Base-by-base conservation (phyloP, 768 basidiomycete genomes). In the Infundibulicybe gibba region DNA sequence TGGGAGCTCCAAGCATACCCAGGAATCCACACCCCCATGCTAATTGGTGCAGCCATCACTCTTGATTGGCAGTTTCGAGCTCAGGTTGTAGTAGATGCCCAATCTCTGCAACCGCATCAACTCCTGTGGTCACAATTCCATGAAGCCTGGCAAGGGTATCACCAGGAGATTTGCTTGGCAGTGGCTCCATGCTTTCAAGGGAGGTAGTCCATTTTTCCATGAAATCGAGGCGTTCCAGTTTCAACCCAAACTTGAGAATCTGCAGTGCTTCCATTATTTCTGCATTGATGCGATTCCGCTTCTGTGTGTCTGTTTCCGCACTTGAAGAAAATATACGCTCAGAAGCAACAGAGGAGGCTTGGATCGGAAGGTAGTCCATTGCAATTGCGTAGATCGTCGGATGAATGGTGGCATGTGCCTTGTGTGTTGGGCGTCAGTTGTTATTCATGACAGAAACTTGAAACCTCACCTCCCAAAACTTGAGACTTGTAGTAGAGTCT, bases 301-400 rank as follows among this genome's bases (percentile, higher is more conserved):
- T 49, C 8, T 42, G 43, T 20, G 55, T 49, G 43, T 44, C 45
- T 1, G 58, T 61, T 43, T 57, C 56, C 39, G 58, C 55, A 25
- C 49, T 50, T 1, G 51, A 58, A 10, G 60, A 60, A 33, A 57
- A 61, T 15, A 58, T 51, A 0, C 41, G 44, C 34, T 64, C 58
- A 37, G 49, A 62, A 6, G 58, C 58, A 25, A 64, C 59, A 2
- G 60, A 46, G 12, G 62, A 62, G 3, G 58, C 58, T 43, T 66
- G 63, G 3, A 56, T 54, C 5, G 60, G 62, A 6, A 66, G 52
- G 6, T 60, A 46, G 44, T 63, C 60, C 34, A 61, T 49, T 4
- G 61, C 54, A n/a, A 63, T 46, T 8, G 12, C 17, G 30, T 49
- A 61, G 2, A 63, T 40, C 0, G 50, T 43, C 0, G 59, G 58